phyloP scores from a whole-genome alignment of 1,139 yeast species.

The Candida sp. region DNA sequence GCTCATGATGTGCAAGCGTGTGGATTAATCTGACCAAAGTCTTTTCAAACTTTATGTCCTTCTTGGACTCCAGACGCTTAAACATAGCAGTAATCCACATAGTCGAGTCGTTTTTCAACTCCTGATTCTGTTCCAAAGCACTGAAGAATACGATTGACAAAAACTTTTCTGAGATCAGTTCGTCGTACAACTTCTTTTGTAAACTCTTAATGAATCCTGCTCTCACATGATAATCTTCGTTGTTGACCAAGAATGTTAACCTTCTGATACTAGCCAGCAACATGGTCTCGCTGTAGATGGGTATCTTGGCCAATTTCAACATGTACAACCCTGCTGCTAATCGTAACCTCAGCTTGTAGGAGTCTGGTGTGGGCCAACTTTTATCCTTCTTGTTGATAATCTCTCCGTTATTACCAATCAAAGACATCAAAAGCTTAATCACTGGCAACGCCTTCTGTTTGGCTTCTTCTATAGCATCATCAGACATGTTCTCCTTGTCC shows the following conservation, averaged over 20 bases:
- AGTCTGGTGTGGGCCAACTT: slow-evolving; percentile 65
- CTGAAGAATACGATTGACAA: slow-evolving; percentile 70
- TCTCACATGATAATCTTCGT: slow-evolving; percentile 65
- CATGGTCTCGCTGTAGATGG: slow-evolving; percentile 57
- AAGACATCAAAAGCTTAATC: slow-evolving; percentile 65
- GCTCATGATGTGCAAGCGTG: slow-evolving; percentile 77
- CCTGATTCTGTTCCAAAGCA: slow-evolving; percentile 72
- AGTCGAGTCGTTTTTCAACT: slow-evolving; percentile 51
- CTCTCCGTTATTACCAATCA: slow-evolving; percentile 85
- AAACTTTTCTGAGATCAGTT: slow-evolving; percentile 65
- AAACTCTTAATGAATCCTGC: slow-evolving; percentile 52
- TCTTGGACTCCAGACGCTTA: slow-evolving; percentile 43
- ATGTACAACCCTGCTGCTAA: slow-evolving; percentile 70
- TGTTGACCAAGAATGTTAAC: slow-evolving; percentile 67
- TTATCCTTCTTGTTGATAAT: slow-evolving; percentile 54
- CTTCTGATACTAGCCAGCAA: slow-evolving; percentile 55
- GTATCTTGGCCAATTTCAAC: slow-evolving; percentile 64
- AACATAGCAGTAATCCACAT: slow-evolving; percentile 79
- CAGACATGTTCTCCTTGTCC: slow-evolving; percentile 28
- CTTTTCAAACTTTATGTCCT: slow-evolving; percentile 59
- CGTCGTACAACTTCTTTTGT: slow-evolving; percentile 55
- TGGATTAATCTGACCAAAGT: slow-evolving; percentile 72
- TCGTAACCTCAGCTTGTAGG: slow-evolving; percentile 64
- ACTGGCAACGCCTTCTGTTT: slow-evolving; percentile 58
- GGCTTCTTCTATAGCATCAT: slow-evolving; percentile 33